These are phyloP conservation scores for Suillus cothurnatus DNA, from an alignment of 768 basidiomycete species.

Conservation along the genomic window DNA sequence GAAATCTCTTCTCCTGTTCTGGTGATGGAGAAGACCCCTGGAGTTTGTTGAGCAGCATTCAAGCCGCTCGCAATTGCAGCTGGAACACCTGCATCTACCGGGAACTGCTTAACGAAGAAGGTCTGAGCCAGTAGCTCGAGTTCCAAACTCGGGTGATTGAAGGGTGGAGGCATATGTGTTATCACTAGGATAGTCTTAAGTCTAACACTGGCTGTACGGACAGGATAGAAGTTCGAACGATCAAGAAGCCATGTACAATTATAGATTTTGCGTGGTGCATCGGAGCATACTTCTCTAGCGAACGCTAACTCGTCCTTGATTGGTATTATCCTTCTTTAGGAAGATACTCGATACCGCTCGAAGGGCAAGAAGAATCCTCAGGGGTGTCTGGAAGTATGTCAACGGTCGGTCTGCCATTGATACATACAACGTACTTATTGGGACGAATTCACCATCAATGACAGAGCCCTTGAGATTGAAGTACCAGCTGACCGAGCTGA, in stretches of 20 bases:
- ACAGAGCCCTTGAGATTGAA: constrained; percentile 67
- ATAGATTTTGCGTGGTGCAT: neutral
- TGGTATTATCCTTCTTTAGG: constrained; percentile 43
- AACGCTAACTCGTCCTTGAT: no score
- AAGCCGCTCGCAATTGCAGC: constrained; percentile 25
- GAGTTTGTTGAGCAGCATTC: constrained; percentile 31
- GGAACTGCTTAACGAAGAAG: constrained; percentile 49
- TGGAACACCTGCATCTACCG: constrained; percentile 37
- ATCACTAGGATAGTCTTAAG: neutral
- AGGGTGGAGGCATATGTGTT: constrained; percentile 48
- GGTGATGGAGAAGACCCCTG: constrained; percentile 55
- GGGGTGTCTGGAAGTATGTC: constrained; percentile 47
- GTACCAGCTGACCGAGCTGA: constrained; percentile 59
- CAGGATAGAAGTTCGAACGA: neutral
- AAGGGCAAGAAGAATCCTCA: constrained; percentile 49
- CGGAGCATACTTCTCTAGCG: neutral
- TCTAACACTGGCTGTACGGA: neutral
- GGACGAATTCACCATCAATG: constrained; percentile 63
- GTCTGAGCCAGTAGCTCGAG: constrained; percentile 46
- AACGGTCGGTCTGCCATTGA: constrained; percentile 7
- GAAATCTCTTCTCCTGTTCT: constrained; percentile 64
- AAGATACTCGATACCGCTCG: constrained; percentile 60
- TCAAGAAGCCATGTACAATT: constrained; percentile 6
- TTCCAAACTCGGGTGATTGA: constrained; percentile 46
- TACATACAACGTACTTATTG: constrained; percentile 47